phyloP scores from a whole-genome alignment of 2,329 filamentous ascomycete genomes.

The Ophiostoma sp. region DNA sequence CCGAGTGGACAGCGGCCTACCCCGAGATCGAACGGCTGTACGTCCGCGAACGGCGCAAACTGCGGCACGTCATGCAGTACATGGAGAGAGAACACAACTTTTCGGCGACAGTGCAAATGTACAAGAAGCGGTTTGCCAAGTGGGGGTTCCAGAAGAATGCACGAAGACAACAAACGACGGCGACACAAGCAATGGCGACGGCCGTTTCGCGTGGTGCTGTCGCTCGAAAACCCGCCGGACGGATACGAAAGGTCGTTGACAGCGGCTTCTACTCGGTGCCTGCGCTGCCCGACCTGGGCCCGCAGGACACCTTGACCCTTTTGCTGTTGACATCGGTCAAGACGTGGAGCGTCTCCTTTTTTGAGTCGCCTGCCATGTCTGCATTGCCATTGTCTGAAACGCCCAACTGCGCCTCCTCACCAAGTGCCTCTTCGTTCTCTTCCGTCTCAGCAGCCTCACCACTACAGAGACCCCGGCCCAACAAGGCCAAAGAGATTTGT shows the following conservation, averaged over 20 bases:
- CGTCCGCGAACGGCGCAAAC: conserved; percentile 31
- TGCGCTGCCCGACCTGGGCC: not conserved
- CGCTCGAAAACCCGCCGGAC: no score
- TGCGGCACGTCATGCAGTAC: conserved; percentile 30
- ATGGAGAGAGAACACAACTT: conserved; percentile 31
- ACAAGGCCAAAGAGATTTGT: conserved; percentile 24
- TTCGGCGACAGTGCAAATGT: conserved; percentile 34
- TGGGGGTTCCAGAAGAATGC: conserved; percentile 33
- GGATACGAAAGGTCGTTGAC: not conserved
- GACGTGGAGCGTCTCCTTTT: conserved; percentile 9
- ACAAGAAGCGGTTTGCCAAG: conserved; percentile 34
- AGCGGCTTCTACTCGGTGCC: not conserved
- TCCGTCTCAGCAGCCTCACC: not conserved
- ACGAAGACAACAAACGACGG: not conserved
- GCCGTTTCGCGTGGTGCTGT: not conserved
- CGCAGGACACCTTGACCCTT: not conserved
- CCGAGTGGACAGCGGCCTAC: conserved; percentile 31
- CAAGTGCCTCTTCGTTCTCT: not conserved
- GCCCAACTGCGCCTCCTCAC: not conserved
- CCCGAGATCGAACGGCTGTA: conserved; percentile 32
- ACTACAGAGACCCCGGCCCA: not conserved
- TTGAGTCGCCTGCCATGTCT: not conserved
- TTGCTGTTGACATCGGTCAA: conserved; percentile 26
- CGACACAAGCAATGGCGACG: not conserved
- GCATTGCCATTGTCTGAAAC: not conserved